Percentiles rank a stretch among this genome's conserved stretches.
These are phyloP conservation scores for Vitis labrusca DNA, from an alignment of 164 flowering plant species.

Conservation along the genomic window DNA sequence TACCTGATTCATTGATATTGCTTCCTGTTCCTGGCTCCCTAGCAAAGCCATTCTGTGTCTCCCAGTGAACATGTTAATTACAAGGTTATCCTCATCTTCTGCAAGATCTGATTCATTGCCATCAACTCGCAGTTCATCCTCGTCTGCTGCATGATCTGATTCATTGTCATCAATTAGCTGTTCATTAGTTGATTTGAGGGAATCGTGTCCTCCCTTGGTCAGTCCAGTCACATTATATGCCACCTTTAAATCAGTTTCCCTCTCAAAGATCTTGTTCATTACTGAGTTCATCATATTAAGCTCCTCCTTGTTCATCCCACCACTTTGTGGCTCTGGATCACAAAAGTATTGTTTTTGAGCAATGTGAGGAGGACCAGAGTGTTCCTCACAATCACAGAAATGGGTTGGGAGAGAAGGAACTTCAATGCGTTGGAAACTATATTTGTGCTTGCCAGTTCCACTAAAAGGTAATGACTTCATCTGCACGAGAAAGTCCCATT, in stretches of 20 bases:
- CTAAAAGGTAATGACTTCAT: conserved; percentile 60
- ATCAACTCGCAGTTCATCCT: conserved; percentile 17
- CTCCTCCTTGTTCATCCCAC: conserved; percentile 50
- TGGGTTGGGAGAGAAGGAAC: conserved; percentile 67
- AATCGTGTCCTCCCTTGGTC: conserved; percentile 10
- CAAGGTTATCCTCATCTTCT: conserved; percentile 41
- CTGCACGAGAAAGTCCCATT: conserved; percentile 35
- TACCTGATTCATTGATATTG: conserved; percentile 31
- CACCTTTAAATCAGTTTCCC: conserved; percentile 23
- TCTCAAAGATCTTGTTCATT: conserved; percentile 63
- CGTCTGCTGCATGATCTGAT: conserved; percentile 30
- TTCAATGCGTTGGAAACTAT: conserved; percentile 78
- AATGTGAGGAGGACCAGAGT: conserved; percentile 32
- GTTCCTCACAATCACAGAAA: conserved; percentile 94
- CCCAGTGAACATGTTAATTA: conserved; percentile 47
- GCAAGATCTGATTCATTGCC: conserved; percentile 29
- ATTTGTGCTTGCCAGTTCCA: conserved; percentile 94
- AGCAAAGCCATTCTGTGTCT: conserved; percentile 10
- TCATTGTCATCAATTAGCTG: conserved; percentile 24
- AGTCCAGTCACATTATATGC: background rate
- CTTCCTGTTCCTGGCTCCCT: conserved; percentile 14
- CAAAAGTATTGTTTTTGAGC: conserved; percentile 14
- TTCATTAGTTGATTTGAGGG: conserved; percentile 15
- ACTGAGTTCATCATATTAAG: conserved; percentile 66
- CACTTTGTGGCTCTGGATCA: conserved; percentile 26